A percentile compares a stretch with the other conserved stretches of the same genome.
phyloP scores from a whole-genome alignment of 2,329 filamentous ascomycete genomes.

The Aureobasidium sp. region DNA sequence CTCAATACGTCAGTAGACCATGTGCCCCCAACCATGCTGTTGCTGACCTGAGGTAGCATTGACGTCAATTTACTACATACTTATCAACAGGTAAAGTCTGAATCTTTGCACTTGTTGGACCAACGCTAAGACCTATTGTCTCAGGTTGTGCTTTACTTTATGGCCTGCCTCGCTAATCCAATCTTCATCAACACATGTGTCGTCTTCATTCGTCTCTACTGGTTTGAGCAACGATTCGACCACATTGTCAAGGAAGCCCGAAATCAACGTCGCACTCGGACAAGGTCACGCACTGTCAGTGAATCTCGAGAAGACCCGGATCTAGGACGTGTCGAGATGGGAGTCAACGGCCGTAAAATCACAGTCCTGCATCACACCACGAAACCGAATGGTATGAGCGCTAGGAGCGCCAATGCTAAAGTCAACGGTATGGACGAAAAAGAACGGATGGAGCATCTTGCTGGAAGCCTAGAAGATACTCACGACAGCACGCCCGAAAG shows the following conservation, averaged over 20 bases:
- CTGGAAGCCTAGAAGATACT: background rate
- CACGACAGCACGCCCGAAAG: slow-evolving; percentile 10
- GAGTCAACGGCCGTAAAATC: slow-evolving; percentile 60
- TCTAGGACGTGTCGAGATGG: slow-evolving; percentile 48
- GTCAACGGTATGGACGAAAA: slow-evolving; percentile 38
- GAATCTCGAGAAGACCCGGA: slow-evolving; percentile 41
- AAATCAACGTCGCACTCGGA: slow-evolving; percentile 57
- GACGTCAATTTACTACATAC: slow-evolving; percentile 42
- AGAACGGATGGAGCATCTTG: slow-evolving; percentile 32
- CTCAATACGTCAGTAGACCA: slow-evolving; percentile 60
- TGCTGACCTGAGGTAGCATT: slow-evolving; percentile 29
- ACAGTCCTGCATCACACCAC: slow-evolving; percentile 56
- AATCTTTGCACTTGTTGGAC: background rate
- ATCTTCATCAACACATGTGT: slow-evolving; percentile 80
- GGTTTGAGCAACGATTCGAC: slow-evolving; percentile 96
- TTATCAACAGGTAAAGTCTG: slow-evolving; percentile 39
- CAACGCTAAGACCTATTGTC: background rate
- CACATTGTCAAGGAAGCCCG: slow-evolving; percentile 69
- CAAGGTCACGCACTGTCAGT: slow-evolving; percentile 48
- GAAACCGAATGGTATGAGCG: slow-evolving; percentile 48
- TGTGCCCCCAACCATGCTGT: background rate
- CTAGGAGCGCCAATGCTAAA: slow-evolving; percentile 42
- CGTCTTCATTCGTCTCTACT: slow-evolving; percentile 88
- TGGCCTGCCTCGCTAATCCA: slow-evolving; percentile 69
- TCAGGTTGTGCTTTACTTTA: slow-evolving; percentile 64